These are phyloP conservation scores for Chiua virens DNA, from an alignment of 768 basidiomycete genomes.

Conservation along the genomic window DNA sequence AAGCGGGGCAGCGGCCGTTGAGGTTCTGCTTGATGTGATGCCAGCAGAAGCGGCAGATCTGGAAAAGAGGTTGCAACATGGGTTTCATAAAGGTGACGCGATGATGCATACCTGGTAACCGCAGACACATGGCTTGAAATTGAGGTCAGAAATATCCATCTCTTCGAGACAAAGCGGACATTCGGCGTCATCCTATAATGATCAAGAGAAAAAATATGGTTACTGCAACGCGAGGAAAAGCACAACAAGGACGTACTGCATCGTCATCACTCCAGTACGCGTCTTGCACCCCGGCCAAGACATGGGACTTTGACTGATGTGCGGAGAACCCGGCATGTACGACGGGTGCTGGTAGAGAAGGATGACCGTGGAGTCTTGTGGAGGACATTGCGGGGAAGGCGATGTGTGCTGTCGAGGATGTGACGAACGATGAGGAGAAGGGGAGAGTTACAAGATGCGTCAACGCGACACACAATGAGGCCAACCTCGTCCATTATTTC, in stretches of 20 bases:
- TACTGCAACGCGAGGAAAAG: slow-evolving; percentile 8
- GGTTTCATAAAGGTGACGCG: slow-evolving; percentile 18
- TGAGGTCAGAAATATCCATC: slow-evolving; percentile 98
- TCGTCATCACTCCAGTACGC: slow-evolving; percentile 97
- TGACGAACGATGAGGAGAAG: slow-evolving; percentile 20
- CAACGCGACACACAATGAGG: slow-evolving; percentile 29
- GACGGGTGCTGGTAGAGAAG: slow-evolving; percentile 71
- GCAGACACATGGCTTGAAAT: slow-evolving; percentile 98
- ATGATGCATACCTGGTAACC: slow-evolving; percentile 80
- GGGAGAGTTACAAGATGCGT: slow-evolving; percentile 13
- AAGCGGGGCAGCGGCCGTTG: slow-evolving; percentile 96
- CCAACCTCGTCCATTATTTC: slow-evolving; percentile 18
- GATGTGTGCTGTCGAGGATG: slow-evolving; percentile 1
- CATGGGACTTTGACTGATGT: slow-evolving; percentile 81
- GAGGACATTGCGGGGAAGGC: slow-evolving; percentile 42
- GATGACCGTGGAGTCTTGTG: slow-evolving; percentile 57
- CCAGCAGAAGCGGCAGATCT: slow-evolving; percentile 99
- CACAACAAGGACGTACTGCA: slow-evolving; percentile 47
- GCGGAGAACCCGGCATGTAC: slow-evolving; percentile 69
- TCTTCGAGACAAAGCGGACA: slow-evolving; percentile 98
- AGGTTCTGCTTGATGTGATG: slow-evolving; percentile 97
- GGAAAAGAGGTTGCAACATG: slow-evolving; percentile 10
- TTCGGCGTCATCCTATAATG: slow-evolving; percentile 86
- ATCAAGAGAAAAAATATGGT: slow-evolving; percentile 19
- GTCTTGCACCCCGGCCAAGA: slow-evolving; percentile 89